These are phyloP conservation scores for Agrostemma githago DNA, from an alignment of 148 eudicot species.

Conservation along the genomic window DNA sequence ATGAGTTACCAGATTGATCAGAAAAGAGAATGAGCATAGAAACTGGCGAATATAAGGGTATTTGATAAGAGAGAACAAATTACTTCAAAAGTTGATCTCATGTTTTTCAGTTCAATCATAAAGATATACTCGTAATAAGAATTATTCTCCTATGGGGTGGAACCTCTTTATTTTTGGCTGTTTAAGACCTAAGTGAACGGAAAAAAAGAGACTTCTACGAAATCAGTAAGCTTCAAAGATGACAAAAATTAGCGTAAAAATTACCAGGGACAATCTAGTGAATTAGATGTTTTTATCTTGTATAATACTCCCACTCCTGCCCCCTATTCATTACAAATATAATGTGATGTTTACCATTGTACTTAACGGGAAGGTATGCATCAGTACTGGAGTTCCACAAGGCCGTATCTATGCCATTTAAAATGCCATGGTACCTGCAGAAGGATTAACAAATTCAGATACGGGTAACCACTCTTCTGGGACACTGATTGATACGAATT, in stretches of 20 bases:
- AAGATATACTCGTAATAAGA: neutral
- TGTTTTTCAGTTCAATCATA: neutral
- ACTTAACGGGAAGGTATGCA: conserved; percentile 59
- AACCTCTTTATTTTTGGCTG: neutral
- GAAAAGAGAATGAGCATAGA: conserved; percentile 2
- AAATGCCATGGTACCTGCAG: conserved; percentile 67
- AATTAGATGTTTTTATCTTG: neutral
- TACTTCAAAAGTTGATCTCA: neutral
- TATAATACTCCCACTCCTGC: neutral
- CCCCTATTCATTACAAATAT: neutral
- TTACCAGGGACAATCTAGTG: neutral
- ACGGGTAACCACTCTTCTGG: neutral
- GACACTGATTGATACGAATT: neutral
- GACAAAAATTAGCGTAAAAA: neutral
- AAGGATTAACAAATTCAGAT: conserved; percentile 1
- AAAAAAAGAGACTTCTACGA: neutral
- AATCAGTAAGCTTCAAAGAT: neutral
- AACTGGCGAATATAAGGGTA: neutral
- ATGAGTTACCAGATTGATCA: conserved; percentile 1
- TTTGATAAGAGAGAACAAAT: neutral
- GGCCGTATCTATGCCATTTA: conserved; percentile 74
- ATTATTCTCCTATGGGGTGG: neutral
- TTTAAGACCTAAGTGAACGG: neutral
- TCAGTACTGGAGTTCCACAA: conserved; percentile 79
- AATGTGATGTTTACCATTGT: conserved; percentile 42